These are phyloP conservation scores for Calamus simplicifolius DNA, from an alignment of 176 grass and related monocot genomes.

Conservation along the genomic window DNA sequence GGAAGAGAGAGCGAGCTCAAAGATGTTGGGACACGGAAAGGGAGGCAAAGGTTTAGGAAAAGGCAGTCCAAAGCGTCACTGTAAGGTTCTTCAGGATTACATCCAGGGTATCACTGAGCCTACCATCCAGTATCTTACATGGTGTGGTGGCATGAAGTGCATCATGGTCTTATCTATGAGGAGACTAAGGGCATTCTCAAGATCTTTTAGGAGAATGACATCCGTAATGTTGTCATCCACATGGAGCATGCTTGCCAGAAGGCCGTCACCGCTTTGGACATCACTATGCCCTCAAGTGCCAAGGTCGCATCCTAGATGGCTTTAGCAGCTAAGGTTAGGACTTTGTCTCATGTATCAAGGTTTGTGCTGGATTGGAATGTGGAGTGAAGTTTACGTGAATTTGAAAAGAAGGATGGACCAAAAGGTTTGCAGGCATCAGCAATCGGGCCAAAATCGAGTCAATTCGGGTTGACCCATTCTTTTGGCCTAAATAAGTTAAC, in stretches of 20 bases:
- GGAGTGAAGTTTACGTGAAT: too few relatives aligned
- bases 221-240: constrained; percentile 58
- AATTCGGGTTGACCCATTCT: too few relatives aligned
- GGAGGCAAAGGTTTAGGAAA: constrained; percentile 51
- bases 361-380: too few relatives aligned
- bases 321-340: constrained; percentile 25
- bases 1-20: too few relatives aligned
- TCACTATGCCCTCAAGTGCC: constrained; percentile 62
- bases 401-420: too few relatives aligned
- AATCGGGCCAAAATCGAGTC: too few relatives aligned
- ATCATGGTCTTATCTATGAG: constrained; percentile 52
- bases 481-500: too few relatives aligned
- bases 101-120: constrained; percentile 70
- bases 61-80: constrained; percentile 55
- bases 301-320: constrained; percentile 53
- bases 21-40: constrained; percentile 16
- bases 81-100: constrained; percentile 51
- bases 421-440: too few relatives aligned
- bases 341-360: too few relatives aligned
- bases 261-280: constrained; percentile 69
- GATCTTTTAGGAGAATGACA: constrained; percentile 76
- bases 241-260: constrained; percentile 61
- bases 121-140: constrained; percentile 32
- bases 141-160: constrained; percentile 49
- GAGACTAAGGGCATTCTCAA: constrained; percentile 55